These are phyloP conservation scores for Sclerotinia minor DNA, from an alignment of 2,329 filamentous ascomycete genomes.

Conservation along the genomic window DNA sequence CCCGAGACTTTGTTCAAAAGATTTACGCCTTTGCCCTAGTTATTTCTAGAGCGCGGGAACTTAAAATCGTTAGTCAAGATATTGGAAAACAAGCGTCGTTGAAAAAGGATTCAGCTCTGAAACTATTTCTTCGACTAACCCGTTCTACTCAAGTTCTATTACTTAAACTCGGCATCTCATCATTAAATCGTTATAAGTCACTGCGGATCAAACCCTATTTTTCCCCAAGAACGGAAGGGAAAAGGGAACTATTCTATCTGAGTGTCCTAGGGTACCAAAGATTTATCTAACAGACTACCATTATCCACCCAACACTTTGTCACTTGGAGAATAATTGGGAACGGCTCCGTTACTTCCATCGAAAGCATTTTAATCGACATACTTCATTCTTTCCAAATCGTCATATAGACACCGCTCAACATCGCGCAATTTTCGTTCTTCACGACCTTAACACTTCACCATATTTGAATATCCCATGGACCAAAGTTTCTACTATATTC, in stretches of 20 bases:
- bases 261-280: constrained; percentile 14
- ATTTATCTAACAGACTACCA: constrained; percentile 15
- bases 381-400: constrained; percentile 1
- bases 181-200: constrained; percentile 17
- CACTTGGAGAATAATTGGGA: constrained; percentile 9
- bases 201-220: constrained; percentile 17
- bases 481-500: constrained; percentile 10
- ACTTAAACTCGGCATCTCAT: constrained; percentile 21
- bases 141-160: constrained; percentile 17
- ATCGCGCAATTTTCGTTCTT: not conserved
- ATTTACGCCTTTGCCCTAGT: constrained; percentile 28
- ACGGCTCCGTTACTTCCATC: constrained; percentile 2
- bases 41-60: constrained; percentile 14
- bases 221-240: constrained; percentile 7
- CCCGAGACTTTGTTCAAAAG: constrained; percentile 37
- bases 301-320: constrained; percentile 18
- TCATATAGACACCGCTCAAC: constrained; percentile 18
- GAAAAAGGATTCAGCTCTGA: constrained; percentile 20
- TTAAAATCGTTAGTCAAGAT: constrained; percentile 22
- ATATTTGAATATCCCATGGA: constrained; percentile 27
- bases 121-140: constrained; percentile 22
- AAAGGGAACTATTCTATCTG: constrained; percentile 5
- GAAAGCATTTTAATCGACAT: constrained; percentile 8
- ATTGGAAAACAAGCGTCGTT: constrained; percentile 18
- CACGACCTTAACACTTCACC: not conserved